phyloP scores from a whole-genome alignment of 805 yeast species.

The Jamesozyma gamospora region DNA sequence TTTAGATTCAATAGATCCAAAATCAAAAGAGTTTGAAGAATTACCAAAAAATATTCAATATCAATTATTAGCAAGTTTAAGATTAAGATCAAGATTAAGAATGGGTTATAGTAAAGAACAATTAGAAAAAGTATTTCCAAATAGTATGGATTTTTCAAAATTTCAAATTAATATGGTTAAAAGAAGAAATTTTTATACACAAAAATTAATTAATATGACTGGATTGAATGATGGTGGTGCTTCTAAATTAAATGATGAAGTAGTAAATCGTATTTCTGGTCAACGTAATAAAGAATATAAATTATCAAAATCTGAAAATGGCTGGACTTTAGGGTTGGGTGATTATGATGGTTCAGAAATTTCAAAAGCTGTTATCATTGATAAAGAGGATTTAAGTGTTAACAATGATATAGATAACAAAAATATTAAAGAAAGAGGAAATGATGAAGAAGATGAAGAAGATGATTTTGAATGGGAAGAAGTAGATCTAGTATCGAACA shows the following conservation, averaged over 20 bases:
- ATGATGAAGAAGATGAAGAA: constrained; percentile 21
- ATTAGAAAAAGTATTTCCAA: constrained; percentile 67
- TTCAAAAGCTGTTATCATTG: constrained; percentile 42
- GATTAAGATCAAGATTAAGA: constrained; percentile 79
- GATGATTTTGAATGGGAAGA: constrained; percentile 50
- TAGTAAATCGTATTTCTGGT: constrained; percentile 56
- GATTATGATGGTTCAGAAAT: constrained; percentile 33
- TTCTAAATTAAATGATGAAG: constrained; percentile 27
- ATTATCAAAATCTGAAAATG: constrained; percentile 65
- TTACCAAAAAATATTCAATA: constrained; percentile 84
- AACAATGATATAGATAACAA: constrained; percentile 7
- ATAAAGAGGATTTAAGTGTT: constrained; percentile 22
- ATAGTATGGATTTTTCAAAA: constrained; percentile 79
- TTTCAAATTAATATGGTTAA: constrained; percentile 91
- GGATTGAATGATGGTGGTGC: constrained; percentile 58
- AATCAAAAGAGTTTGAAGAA: constrained; percentile 61
- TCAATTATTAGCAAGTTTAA: constrained; percentile 70
- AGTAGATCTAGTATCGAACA: constrained; percentile 34
- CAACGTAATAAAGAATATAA: constrained; percentile 70
- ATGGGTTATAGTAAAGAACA: constrained; percentile 95
- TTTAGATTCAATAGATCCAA: constrained; percentile 70
- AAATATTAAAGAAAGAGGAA: constrained; percentile 1
- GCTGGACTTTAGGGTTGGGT: constrained; percentile 68
- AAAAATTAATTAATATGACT: constrained; percentile 68
- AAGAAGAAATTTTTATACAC: constrained; percentile 84